Conservation (phyloP, 2,329 filamentous ascomycete species). For the Alternaria conjuncta region DNA sequence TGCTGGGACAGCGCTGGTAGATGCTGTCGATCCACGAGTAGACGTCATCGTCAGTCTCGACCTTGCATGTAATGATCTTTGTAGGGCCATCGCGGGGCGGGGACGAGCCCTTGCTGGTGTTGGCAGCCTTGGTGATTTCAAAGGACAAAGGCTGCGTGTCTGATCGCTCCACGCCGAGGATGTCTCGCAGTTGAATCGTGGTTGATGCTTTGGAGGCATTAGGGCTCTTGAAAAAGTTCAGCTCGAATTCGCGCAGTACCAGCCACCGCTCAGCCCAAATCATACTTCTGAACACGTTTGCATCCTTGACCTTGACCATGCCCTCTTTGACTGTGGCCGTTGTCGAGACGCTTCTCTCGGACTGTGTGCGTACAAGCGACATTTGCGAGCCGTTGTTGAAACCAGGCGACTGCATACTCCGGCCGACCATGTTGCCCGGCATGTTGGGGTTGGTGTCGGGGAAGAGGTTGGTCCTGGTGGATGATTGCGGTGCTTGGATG, state of each 20-base stretch:
- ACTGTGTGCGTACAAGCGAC: conserved; percentile 51
- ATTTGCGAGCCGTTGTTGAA: conserved; percentile 46
- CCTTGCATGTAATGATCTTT: conserved; percentile 86
- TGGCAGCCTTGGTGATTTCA: conserved; percentile 81
- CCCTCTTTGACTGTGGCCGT: conserved; percentile 63
- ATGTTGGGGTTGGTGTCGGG: conserved; percentile 71
- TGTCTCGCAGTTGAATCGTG: conserved; percentile 82
- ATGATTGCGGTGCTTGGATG: conserved; percentile 70
- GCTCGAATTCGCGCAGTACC: conserved; percentile 86
- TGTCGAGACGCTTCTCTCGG: conserved; percentile 47
- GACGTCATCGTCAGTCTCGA: conserved; percentile 94
- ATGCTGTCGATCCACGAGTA: conserved; percentile 99
- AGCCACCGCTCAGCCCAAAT: conserved; percentile 90
- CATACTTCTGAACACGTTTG: conserved; percentile 48
- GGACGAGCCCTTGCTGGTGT: conserved; percentile 63
- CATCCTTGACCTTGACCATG: conserved; percentile 88
- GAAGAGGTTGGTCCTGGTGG: conserved; percentile 79
- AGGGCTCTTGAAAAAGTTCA: conserved; percentile 94
- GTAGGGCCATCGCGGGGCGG: conserved; percentile 81
- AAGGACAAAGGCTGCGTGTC: conserved; percentile 92
- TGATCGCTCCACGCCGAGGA: conserved; percentile 87
- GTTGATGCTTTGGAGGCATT: conserved; percentile 82
- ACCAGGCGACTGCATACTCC: conserved; percentile 71
- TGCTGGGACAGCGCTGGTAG: conserved; percentile 93
- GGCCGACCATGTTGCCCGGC: conserved; percentile 78